Conservation (phyloP, 768 basidiomycete species). For the Hebeloma cylindrosporum region DNA sequence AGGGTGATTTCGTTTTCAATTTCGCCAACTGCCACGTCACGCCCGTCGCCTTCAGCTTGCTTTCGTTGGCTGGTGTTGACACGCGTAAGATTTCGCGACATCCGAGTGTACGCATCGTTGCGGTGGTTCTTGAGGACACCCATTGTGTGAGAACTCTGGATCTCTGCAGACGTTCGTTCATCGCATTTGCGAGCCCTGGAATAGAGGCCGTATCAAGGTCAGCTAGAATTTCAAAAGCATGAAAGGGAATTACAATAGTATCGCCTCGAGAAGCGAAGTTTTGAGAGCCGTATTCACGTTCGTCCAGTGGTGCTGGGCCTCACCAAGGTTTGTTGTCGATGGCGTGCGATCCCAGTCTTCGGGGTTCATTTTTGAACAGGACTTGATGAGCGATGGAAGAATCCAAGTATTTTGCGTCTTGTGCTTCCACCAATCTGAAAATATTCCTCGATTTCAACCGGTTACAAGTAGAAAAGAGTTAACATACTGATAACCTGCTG, state of each 20-base stretch:
- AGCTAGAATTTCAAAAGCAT: no score
- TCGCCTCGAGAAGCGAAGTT: slow-evolving; percentile 18
- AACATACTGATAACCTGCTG: slow-evolving; percentile 12
- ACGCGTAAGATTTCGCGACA: background rate
- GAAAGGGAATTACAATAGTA: slow-evolving; percentile 9
- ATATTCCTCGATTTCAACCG: background rate
- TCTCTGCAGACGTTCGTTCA: background rate
- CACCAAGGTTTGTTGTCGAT: slow-evolving; percentile 21
- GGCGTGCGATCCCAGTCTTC: slow-evolving; percentile 20
- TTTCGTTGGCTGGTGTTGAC: no score
- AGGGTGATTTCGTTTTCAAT: no score
- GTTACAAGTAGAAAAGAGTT: background rate
- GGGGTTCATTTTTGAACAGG: slow-evolving; percentile 12
- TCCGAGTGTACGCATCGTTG: background rate
- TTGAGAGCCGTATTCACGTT: slow-evolving; percentile 18
- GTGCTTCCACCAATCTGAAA: slow-evolving; percentile 24
- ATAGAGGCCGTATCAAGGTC: background rate
- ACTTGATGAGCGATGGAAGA: slow-evolving; percentile 21
- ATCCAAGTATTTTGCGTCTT: slow-evolving; percentile 21
- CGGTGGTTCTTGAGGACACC: slow-evolving; percentile 4
- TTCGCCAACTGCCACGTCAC: no score
- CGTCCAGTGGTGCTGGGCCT: slow-evolving; percentile 22
- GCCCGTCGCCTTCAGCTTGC: no score
- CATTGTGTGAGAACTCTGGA: background rate
- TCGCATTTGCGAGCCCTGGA: slow-evolving; percentile 4